Evolutionary conservation across 2,329 filamentous ascomycete species (phyloP).

Genomic region (Pestalotiopsis sp.): DNA sequence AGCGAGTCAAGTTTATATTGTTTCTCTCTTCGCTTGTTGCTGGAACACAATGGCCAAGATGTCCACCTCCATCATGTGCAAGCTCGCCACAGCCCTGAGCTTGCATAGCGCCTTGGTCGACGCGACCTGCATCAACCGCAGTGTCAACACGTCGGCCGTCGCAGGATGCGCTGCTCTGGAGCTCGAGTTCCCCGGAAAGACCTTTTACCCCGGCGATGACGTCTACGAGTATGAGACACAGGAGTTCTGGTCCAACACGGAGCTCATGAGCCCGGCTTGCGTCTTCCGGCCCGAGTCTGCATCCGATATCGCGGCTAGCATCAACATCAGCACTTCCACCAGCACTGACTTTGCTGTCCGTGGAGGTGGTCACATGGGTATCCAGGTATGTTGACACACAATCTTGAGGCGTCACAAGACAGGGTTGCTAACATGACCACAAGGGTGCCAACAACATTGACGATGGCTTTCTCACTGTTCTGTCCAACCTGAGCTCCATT

Average conservation of each 20-base stretch:
- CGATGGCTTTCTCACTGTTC: slow-evolving; percentile 15
- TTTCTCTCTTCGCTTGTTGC: not conserved
- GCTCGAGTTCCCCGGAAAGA: slow-evolving; percentile 17
- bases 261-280: slow-evolving; percentile 33
- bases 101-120: not conserved
- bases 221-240: slow-evolving; percentile 34
- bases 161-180: slow-evolving; percentile 13
- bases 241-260: slow-evolving; percentile 38
- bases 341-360: slow-evolving; percentile 31
- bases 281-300: slow-evolving; percentile 35
- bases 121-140: not conserved
- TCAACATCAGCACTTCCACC: slow-evolving; percentile 22
- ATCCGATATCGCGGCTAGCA: slow-evolving; percentile 25
- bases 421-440: not conserved
- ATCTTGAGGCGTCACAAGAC: not conserved
- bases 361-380: slow-evolving; percentile 36
- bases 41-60: not conserved
- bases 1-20: slow-evolving; percentile 1
- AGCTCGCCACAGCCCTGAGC: not conserved
- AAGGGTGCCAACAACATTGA: slow-evolving; percentile 23
- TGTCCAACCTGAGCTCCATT: slow-evolving; percentile 19
- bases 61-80: not conserved
- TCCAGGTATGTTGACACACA: slow-evolving; percentile 22
- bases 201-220: slow-evolving; percentile 24
- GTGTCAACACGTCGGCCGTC: not conserved